Evolutionary conservation across 129 eudicot genomes (phyloP).

Genomic region (Sambucus nigra): DNA sequence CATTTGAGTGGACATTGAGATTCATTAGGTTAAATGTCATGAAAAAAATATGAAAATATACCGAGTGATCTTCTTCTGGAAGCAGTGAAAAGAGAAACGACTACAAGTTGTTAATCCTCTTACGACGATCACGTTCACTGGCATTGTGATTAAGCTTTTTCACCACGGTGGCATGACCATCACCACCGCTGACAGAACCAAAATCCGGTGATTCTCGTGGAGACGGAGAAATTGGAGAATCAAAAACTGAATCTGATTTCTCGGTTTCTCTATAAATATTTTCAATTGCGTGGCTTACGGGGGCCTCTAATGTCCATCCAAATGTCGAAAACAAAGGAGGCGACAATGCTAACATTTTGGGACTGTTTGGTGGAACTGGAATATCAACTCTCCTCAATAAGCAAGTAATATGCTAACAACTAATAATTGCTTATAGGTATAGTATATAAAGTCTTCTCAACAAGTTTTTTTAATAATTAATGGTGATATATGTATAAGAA

Average conservation of each 20-base stretch:
- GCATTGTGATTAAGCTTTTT: constrained; percentile 57
- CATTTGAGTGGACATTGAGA: too few species aligned
- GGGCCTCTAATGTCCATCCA: constrained; percentile 21
- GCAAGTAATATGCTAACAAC: too few species aligned
- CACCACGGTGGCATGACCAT: background rate
- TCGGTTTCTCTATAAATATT: background rate
- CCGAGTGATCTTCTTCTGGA: constrained; percentile 37
- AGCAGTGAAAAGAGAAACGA: constrained; percentile 48
- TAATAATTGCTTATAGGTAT: too few species aligned
- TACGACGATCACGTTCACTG: constrained; percentile 54
- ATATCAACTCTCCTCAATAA: background rate
- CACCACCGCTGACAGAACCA: background rate
- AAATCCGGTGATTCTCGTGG: background rate
- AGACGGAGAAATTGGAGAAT: background rate
- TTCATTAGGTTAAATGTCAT: too few species aligned
- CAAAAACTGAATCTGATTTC: background rate
- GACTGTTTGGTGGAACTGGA: background rate
- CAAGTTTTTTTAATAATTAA: too few species aligned
- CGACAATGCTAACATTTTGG: constrained; percentile 19
- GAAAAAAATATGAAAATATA: constrained; percentile 2
- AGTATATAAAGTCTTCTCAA: too few species aligned
- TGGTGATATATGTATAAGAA: too few species aligned
- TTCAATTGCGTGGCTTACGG: background rate
- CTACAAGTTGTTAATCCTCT: too few species aligned
- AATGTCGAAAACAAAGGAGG: constrained; percentile 16